A percentile compares a stretch with the other conserved stretches of the same genome.
phyloP scores from a whole-genome alignment of 2,329 filamentous ascomycete species.

The Pestalotiopsis sp. region DNA sequence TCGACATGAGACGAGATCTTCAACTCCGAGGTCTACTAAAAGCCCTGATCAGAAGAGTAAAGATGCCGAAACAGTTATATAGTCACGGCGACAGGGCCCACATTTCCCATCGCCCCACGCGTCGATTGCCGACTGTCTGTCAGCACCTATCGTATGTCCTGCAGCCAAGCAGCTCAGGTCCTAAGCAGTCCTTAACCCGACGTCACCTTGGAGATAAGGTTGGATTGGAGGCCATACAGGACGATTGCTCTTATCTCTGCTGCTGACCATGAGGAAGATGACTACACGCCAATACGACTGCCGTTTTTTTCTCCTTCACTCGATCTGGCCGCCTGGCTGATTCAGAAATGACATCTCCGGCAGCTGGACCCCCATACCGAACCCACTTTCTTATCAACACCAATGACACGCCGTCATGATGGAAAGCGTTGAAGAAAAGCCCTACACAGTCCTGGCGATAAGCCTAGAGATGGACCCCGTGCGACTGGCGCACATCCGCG shows the following conservation, averaged over 20 bases:
- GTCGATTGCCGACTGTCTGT: neutral
- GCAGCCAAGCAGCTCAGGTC: too few relatives aligned
- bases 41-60: too few relatives aligned
- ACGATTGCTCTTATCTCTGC: neutral
- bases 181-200: neutral
- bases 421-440: slow-evolving; percentile 2
- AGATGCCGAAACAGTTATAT: too few relatives aligned
- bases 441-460: neutral
- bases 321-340: neutral
- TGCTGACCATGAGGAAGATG: neutral
- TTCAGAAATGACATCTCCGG: slow-evolving; percentile 11
- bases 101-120: neutral
- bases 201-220: neutral
- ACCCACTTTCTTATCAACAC: slow-evolving; percentile 13
- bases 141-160: too few relatives aligned
- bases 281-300: neutral
- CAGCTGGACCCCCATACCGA: neutral
- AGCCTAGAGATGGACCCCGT: neutral
- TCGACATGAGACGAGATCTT: too few relatives aligned
- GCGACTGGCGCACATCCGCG: slow-evolving; percentile 22
- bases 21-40: too few relatives aligned
- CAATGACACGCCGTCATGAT: slow-evolving; percentile 3
- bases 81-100: too few relatives aligned
- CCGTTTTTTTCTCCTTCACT: neutral
- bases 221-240: neutral